These are phyloP conservation scores for Nakazawaea sp. DNA, from an alignment of 805 yeast species.

Conservation along the genomic window DNA sequence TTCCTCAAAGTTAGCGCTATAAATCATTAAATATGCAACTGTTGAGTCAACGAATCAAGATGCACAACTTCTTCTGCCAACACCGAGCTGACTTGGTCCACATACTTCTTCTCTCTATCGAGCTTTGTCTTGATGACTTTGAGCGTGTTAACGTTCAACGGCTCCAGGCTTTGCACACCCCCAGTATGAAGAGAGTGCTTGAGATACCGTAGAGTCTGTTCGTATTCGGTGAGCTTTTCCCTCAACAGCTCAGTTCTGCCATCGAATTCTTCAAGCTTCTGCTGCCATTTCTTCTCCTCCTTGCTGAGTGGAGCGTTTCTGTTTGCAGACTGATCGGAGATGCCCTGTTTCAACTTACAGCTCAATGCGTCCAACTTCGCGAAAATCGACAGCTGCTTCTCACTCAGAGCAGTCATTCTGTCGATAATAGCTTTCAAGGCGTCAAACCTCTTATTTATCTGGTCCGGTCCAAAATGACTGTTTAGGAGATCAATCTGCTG, in stretches of 20 bases:
- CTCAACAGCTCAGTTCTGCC: constrained; percentile 24
- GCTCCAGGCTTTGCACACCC: background rate
- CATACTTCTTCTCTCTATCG: constrained; percentile 23
- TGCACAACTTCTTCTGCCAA: constrained; percentile 6
- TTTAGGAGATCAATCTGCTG: constrained; percentile 27
- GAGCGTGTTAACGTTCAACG: background rate
- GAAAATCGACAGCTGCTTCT: constrained; percentile 5
- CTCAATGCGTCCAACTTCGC: constrained; percentile 21
- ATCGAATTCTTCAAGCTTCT: constrained; percentile 29
- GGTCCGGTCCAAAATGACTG: constrained; percentile 7
- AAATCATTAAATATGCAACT: too few species aligned
- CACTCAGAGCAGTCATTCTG: constrained; percentile 11
- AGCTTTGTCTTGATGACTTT: constrained; percentile 17
- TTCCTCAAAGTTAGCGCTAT: too few species aligned
- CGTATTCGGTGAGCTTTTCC: constrained; percentile 17
- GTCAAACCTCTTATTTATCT: background rate
- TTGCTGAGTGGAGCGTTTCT: constrained; percentile 27
- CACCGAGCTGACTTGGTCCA: constrained; percentile 12
- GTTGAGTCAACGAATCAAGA: too few species aligned
- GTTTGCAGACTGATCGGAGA: constrained; percentile 15
- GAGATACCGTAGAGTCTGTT: constrained; percentile 23
- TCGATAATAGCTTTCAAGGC: constrained; percentile 10
- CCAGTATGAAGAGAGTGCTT: constrained; percentile 18
- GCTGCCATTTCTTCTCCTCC: constrained; percentile 39
- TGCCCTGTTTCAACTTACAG: constrained; percentile 21